Evolutionary conservation across 2,329 filamentous ascomycete species (phyloP).

Genomic region (Colletotrichum salicis): DNA sequence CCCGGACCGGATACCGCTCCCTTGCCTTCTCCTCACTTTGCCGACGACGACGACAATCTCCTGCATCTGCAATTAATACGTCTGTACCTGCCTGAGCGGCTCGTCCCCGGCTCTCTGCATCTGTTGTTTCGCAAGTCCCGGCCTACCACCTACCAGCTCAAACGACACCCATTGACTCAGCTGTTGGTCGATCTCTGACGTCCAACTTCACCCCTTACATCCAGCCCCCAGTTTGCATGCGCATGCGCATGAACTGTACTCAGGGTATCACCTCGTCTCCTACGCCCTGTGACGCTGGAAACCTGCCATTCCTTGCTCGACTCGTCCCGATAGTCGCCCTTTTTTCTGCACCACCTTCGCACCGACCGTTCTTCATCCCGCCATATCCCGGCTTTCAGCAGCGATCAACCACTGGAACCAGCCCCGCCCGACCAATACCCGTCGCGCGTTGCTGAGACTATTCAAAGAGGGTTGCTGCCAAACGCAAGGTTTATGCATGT

Average conservation of each 20-base stretch:
- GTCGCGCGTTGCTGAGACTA: constrained; percentile 17
- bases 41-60: not conserved
- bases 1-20: constrained; percentile 23
- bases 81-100: constrained; percentile 4
- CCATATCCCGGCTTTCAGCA: constrained; percentile 21
- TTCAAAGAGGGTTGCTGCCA: constrained; percentile 25
- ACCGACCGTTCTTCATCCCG: constrained; percentile 32
- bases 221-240: constrained; percentile 26
- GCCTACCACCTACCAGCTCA: constrained; percentile 16
- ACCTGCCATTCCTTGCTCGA: constrained; percentile 18
- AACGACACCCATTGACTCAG: constrained; percentile 17
- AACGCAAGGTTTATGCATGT: constrained; percentile 36
- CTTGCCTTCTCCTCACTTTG: constrained; percentile 17
- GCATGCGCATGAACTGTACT: constrained; percentile 31
- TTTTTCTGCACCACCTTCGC: constrained; percentile 23
- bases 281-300: constrained; percentile 27
- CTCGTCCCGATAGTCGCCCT: constrained; percentile 18
- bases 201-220: constrained; percentile 32
- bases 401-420: constrained; percentile 24
- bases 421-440: constrained; percentile 24
- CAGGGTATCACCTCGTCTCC: constrained; percentile 30
- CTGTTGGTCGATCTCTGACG: constrained; percentile 23
- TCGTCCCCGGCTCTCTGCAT: constrained; percentile 14
- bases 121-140: constrained; percentile 28
- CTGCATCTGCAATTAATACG: constrained; percentile 21